These are phyloP conservation scores for Tetrapisispora taiwanensis DNA, from an alignment of 805 yeast genomes.

Conservation along the genomic window DNA sequence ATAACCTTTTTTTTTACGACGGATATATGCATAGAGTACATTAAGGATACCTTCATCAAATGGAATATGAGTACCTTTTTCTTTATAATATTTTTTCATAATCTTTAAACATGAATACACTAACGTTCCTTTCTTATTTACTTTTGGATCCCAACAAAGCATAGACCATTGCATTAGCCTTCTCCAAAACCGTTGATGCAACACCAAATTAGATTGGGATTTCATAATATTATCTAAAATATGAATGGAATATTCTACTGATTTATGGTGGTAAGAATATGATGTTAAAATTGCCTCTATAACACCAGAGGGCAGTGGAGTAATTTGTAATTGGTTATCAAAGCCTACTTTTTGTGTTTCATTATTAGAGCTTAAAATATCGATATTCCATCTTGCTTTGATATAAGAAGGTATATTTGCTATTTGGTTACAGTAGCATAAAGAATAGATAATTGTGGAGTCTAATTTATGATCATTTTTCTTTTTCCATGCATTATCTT, in stretches of 20 bases:
- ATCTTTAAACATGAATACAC: conserved; percentile 16
- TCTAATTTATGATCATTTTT: conserved; percentile 10
- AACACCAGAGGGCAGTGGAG: conserved; percentile 13
- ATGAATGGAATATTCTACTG: conserved; percentile 9
- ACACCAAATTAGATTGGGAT: conserved; percentile 13
- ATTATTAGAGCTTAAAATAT: not conserved
- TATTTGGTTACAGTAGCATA: conserved; percentile 16
- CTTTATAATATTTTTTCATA: conserved; percentile 17
- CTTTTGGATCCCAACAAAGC: conserved; percentile 9
- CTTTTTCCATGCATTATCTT: conserved; percentile 5
- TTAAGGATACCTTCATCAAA: conserved; percentile 12
- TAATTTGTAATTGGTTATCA: not conserved
- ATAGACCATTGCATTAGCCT: conserved; percentile 14
- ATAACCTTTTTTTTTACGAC: conserved; percentile 10
- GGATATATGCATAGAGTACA: conserved; percentile 11
- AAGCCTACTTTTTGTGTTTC: not conserved
- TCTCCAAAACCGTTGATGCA: conserved; percentile 22
- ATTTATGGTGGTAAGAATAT: conserved; percentile 11
- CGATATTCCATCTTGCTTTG: conserved; percentile 2
- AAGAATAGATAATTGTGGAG: conserved; percentile 17
- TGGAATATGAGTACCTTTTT: conserved; percentile 6
- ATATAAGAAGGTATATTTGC: not conserved
- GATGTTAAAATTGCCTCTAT: conserved; percentile 17
- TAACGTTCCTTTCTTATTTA: conserved; percentile 11
- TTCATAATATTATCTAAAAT: conserved; percentile 14